Base-by-base conservation (phyloP, 805 yeast genomes). In the Wickerhamiella spandovensis region DNA sequence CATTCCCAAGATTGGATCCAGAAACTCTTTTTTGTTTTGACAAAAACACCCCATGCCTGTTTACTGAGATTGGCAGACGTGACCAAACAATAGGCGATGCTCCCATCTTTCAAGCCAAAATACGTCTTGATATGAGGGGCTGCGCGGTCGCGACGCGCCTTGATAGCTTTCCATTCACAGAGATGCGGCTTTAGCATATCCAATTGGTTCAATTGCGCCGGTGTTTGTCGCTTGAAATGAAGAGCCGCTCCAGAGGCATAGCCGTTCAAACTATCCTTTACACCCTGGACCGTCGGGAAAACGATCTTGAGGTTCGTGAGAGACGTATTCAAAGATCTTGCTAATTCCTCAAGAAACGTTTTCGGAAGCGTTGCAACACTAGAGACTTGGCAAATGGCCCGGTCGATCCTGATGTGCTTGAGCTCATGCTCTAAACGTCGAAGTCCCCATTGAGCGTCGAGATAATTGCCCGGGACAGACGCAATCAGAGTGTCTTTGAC, bases 31-130 rank as follows among this genome's bases (percentile, higher is more conserved):
- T 44, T 44, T 49, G 24, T 46, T 23, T 64, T 49, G 39, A 61
- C 56, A 15, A 68, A 66, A 5, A 61, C 65, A 0, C 95, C 95
- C 95, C 95, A 86, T 1, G 95, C 95, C 53, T 78, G 82, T 49
- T 76, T 76, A 30, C 89, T 81, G 41, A 84, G 59, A 59, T 86
- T 86, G 30, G 86, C 83, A 46, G 88, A 81, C 0, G 92, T 83
- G 60, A 83, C 69, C 5, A 83, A 62, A 18, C 80, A 73, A 94
- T 95, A 86, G 35, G 25, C 44, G 20, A 54, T 46, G 17, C 54
- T 49, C 37, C 18, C 17, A 18, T 25, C 78, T 3, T 72, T 73
- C 12, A 81, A 73, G 54, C 77, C 72, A 51, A 77, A 59, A 57
- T 82, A 78, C 30, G 84, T 75, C 63, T 86, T 86, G 13, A 81